phyloP scores from a whole-genome alignment of 208 protist genomes.

The Crithidia fasciculata region DNA sequence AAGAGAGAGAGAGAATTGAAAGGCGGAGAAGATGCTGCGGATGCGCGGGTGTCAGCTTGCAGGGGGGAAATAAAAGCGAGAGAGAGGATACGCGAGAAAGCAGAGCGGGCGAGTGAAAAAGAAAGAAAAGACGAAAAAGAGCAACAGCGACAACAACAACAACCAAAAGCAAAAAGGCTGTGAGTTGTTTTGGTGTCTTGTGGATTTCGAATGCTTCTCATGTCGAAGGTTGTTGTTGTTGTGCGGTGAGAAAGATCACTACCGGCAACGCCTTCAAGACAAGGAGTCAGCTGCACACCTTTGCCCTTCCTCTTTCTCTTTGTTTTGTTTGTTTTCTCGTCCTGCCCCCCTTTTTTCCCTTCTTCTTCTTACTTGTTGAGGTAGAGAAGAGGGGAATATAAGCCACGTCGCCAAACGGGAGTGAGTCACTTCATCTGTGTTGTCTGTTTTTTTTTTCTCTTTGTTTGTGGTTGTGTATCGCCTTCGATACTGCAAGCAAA shows the following conservation, averaged over 20 bases:
- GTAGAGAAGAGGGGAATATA: not conserved
- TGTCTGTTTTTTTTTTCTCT: too few species aligned
- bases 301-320: not conserved
- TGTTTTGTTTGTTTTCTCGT: not conserved
- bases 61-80: too few species aligned
- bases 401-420: too few species aligned
- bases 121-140: not conserved
- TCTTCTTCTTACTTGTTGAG: not conserved
- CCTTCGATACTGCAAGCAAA: too few species aligned
- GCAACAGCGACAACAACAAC: not conserved
- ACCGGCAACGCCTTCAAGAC: not conserved
- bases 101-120: not conserved
- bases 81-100: too few species aligned
- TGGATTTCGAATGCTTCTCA: not conserved
- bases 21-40: too few species aligned
- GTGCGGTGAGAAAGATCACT: not conserved
- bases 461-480: too few species aligned
- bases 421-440: too few species aligned
- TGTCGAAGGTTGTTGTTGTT: not conserved
- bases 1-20: too few species aligned
- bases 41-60: too few species aligned
- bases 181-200: too few species aligned
- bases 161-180: too few species aligned
- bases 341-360: slow-evolving; percentile 6
- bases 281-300: not conserved